Conservation (phyloP, 2,329 filamentous ascomycete genomes). For the Fusarium sp. region DNA sequence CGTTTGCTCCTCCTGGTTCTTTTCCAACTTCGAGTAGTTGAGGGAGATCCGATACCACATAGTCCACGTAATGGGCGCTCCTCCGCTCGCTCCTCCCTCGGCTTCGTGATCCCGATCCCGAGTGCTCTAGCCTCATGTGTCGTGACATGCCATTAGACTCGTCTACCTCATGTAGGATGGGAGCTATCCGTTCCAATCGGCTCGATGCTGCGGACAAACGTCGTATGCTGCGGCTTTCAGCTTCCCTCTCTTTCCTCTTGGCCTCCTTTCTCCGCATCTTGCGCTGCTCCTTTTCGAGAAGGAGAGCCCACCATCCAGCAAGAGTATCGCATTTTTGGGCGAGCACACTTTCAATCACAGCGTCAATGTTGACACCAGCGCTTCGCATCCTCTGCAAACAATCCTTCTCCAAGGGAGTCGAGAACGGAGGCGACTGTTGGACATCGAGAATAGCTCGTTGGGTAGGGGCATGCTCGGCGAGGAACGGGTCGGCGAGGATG, state of each 20-base stretch:
- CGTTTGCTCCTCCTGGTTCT: slow-evolving; percentile 58
- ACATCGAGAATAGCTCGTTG: slow-evolving; percentile 91
- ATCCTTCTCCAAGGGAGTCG: slow-evolving; percentile 88
- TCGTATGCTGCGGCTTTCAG: slow-evolving; percentile 81
- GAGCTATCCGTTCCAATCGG: slow-evolving; percentile 83
- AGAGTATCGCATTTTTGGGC: slow-evolving; percentile 90
- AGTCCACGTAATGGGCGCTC: slow-evolving; percentile 73
- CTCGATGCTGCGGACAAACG: slow-evolving; percentile 91
- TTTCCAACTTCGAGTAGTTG: slow-evolving; percentile 74
- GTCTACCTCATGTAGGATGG: slow-evolving; percentile 81
- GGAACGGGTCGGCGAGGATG: slow-evolving; percentile 87
- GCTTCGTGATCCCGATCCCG: slow-evolving; percentile 69
- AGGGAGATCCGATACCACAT: slow-evolving; percentile 79
- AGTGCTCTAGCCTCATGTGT: slow-evolving; percentile 57
- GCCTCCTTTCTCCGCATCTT: slow-evolving; percentile 84
- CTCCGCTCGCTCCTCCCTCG: slow-evolving; percentile 84
- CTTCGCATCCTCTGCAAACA: slow-evolving; percentile 92
- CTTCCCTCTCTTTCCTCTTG: slow-evolving; percentile 87
- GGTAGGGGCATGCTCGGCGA: slow-evolving; percentile 85
- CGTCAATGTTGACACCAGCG: slow-evolving; percentile 93
- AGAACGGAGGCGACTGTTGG: slow-evolving; percentile 83
- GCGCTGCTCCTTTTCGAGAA: slow-evolving; percentile 93
- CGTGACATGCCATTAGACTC: slow-evolving; percentile 74
- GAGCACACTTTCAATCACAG: slow-evolving; percentile 93
- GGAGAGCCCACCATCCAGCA: slow-evolving; percentile 94